Percentiles rank a stretch among this genome's conserved stretches.
Evolutionary conservation across 1,139 yeast genomes (phyloP).

Genomic region (Waltiozyma sp.): DNA sequence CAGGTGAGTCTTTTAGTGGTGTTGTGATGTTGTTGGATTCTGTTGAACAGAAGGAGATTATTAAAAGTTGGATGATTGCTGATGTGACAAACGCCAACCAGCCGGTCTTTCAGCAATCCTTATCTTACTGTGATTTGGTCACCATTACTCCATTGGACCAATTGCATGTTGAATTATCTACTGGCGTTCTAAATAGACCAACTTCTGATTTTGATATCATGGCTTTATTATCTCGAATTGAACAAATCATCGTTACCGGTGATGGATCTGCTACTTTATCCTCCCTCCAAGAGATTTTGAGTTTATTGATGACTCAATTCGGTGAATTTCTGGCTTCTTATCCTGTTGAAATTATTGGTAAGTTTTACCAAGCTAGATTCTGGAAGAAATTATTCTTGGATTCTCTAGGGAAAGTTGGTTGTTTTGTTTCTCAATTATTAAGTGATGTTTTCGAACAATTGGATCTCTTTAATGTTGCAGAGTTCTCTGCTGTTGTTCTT

Average conservation of each 20-base stretch:
- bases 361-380: constrained; percentile 19
- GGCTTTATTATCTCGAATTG: constrained; percentile 31
- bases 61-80: too few species aligned
- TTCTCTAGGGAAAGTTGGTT: constrained; percentile 14
- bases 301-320: constrained; percentile 24
- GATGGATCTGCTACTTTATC: constrained; percentile 8
- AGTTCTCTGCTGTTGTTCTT: constrained; percentile 5
- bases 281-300: constrained; percentile 14
- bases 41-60: neutral
- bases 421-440: constrained; percentile 24
- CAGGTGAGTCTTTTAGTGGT: constrained; percentile 43
- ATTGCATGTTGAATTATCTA: constrained; percentile 7
- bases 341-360: constrained; percentile 6
- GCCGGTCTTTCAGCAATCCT: neutral
- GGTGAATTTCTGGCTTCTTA: constrained; percentile 32
- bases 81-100: neutral
- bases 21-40: neutral
- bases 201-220: constrained; percentile 36
- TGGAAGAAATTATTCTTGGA: constrained; percentile 19
- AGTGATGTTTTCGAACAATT: constrained; percentile 31
- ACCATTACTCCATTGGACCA: constrained; percentile 15
- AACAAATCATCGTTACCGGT: constrained; percentile 20
- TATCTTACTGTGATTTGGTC: constrained; percentile 19
- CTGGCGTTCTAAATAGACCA: constrained; percentile 23
- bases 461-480: constrained; percentile 9